Evolutionary conservation across 257 asterid genomes (phyloP).

Genomic region (Lycium barbarum): DNA sequence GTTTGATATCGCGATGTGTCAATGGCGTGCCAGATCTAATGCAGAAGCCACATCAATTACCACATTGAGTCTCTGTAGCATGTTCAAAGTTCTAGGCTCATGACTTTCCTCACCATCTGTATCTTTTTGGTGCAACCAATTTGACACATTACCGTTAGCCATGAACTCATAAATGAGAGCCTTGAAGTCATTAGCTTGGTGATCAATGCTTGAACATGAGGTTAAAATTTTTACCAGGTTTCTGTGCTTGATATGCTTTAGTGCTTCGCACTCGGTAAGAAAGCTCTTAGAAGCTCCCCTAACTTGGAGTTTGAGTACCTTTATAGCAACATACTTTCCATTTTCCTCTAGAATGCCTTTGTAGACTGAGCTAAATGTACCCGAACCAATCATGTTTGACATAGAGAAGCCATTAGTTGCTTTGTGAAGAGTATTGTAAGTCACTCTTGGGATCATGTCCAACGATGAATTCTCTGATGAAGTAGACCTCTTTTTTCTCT

Average conservation of each 20-base stretch:
- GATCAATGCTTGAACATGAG: slow-evolving; percentile 42
- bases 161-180: slow-evolving; percentile 38
- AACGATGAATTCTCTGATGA: neutral
- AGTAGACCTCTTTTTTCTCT: neutral
- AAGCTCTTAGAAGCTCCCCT: slow-evolving; percentile 42
- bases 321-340: slow-evolving; percentile 35
- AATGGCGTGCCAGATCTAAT: slow-evolving; percentile 35
- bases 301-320: slow-evolving; percentile 35
- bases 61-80: slow-evolving; percentile 38
- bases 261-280: slow-evolving; percentile 39
- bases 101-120: neutral
- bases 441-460: slow-evolving; percentile 26
- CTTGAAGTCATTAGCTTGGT: slow-evolving; percentile 40
- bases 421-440: slow-evolving; percentile 30
- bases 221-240: slow-evolving; percentile 43
- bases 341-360: slow-evolving; percentile 33
- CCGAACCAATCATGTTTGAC: slow-evolving; percentile 32
- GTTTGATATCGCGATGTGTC: slow-evolving; percentile 44
- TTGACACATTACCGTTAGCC: slow-evolving; percentile 37
- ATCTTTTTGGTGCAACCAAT: slow-evolving; percentile 32
- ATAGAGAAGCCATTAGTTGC: slow-evolving; percentile 36
- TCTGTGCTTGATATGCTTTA: slow-evolving; percentile 40
- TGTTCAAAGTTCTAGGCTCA: neutral
- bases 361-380: slow-evolving; percentile 37
- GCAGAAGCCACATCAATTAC: slow-evolving; percentile 31